Evolutionary conservation across 306 rosid species (phyloP).

Genomic region (Arachis hypogaea): DNA sequence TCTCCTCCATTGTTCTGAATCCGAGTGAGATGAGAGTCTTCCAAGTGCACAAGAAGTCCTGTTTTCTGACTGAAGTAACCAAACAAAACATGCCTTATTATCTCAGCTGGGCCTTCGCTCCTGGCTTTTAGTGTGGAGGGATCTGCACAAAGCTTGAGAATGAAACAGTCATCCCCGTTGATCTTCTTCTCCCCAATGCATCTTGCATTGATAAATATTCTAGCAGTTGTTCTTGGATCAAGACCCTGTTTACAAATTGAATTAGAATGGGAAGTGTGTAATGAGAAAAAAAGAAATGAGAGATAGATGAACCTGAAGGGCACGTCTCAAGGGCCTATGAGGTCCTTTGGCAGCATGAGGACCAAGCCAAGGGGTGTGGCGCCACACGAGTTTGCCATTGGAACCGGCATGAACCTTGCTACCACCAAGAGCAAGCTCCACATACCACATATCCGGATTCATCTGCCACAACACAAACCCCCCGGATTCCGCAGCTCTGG

Average conservation of each 20-base stretch:
- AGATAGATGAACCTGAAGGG: conserved; percentile 60
- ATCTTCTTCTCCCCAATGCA: conserved; percentile 84
- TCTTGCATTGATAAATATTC: conserved; percentile 71
- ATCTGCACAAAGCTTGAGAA: conserved; percentile 80
- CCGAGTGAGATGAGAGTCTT: conserved; percentile 86
- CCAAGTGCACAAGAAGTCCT: conserved; percentile 78
- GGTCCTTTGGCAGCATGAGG: conserved; percentile 88
- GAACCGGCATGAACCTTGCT: conserved; percentile 89
- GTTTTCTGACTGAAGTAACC: conserved; percentile 90
- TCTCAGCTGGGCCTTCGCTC: conserved; percentile 88
- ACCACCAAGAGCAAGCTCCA: conserved; percentile 79
- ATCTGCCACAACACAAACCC: conserved; percentile 86
- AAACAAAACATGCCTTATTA: conserved; percentile 76
- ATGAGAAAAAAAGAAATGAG: not conserved
- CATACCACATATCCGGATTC: conserved; percentile 90
- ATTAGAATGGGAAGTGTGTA: not conserved
- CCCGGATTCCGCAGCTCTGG: conserved; percentile 73
- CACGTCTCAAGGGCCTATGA: conserved; percentile 76
- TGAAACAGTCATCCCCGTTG: conserved; percentile 76
- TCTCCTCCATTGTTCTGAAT: conserved; percentile 84
- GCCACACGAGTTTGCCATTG: conserved; percentile 81
- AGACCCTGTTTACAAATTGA: conserved; percentile 51
- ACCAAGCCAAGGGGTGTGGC: conserved; percentile 92
- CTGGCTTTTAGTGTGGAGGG: conserved; percentile 74
- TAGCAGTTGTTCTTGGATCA: conserved; percentile 81